Evolutionary conservation across 2,329 filamentous ascomycete genomes (phyloP), one percentile per base, ranked within the genome.

Genomic region (Dactylellina haptotyla): DNA sequence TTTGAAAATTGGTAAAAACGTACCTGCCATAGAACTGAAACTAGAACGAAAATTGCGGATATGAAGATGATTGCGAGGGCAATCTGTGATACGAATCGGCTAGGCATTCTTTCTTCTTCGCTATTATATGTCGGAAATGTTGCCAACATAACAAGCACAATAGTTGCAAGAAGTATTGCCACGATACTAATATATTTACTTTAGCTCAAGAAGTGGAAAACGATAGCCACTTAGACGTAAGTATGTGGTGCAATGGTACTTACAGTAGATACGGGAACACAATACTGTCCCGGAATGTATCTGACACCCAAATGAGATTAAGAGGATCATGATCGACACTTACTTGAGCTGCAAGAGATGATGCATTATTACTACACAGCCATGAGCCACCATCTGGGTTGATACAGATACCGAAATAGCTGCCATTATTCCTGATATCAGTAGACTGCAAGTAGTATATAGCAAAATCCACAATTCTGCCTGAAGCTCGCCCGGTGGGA

Each of bases 111-210:
- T 81, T 95, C 91, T 76, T 89, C 87, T 82, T 96, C 92, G 82
- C 97, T 92, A 82, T 98, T 93, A 92, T 95, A 99, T 76, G 93
- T 93, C 1, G 95, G 95, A 83, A 98, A 99, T 32, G 95, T 98
- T 62, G 93, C 94, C 61, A 99, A 89, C 43, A 99, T 87, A 75
- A 99, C 87, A 80, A 99, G 92, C 81, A 93, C 97, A 81, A 98
- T 86, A 83, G 98, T 98, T 77, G 95, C 93, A 79, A 99, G 93
- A 81, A 99, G 91, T 80, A 98, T 93, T 79, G 95, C 95, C 79
- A 99, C 93, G 84, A 99, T 99, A 76, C 92, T 95, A 77, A 26
- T 16, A 18, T 10, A 46, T 12, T 9, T 41, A 8, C 10, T 14
- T 26, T n/a, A n/a, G n/a, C n/a, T n/a, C n/a, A n/a, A 48, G 3